Percentiles rank a stretch among this genome's conserved stretches.
Evolutionary conservation across 2,329 filamentous ascomycete genomes (phyloP).

Genomic region (Myriosclerotinia curreyana): DNA sequence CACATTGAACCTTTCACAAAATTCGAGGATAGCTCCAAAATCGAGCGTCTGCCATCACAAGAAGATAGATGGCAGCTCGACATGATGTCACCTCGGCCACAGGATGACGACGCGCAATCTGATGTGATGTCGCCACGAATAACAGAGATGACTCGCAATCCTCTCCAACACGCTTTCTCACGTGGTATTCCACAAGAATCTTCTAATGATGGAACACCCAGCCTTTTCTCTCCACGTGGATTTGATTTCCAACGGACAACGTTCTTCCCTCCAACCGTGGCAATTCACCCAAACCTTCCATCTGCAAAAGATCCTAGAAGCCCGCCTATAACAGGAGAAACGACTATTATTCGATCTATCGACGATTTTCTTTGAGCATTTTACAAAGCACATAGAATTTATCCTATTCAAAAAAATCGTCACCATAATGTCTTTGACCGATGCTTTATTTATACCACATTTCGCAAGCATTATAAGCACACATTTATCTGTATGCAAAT

Average conservation of each 20-base stretch:
- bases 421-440: conserved; percentile 20
- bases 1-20: conserved; percentile 9
- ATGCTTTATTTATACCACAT: conserved; percentile 22
- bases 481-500: conserved; percentile 21
- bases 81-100: conserved; percentile 20
- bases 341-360: conserved; percentile 73
- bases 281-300: conserved; percentile 33
- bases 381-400: conserved; percentile 19
- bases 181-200: conserved; percentile 26
- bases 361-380: conserved; percentile 65
- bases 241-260: conserved; percentile 71
- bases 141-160: conserved; percentile 38
- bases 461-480: conserved; percentile 21
- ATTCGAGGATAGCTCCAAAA: conserved; percentile 11
- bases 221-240: conserved; percentile 62
- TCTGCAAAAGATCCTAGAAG: conserved; percentile 63
- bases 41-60: conserved; percentile 3
- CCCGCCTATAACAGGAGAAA: conserved; percentile 70
- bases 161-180: conserved; percentile 32
- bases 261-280: conserved; percentile 49
- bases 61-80: conserved; percentile 11
- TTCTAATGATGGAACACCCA: conserved; percentile 32
- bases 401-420: conserved; percentile 6
- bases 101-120: conserved; percentile 31
- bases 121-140: conserved; percentile 38